Conservation (phyloP, 345 rosid genomes). For the Aegle marmelos region DNA sequence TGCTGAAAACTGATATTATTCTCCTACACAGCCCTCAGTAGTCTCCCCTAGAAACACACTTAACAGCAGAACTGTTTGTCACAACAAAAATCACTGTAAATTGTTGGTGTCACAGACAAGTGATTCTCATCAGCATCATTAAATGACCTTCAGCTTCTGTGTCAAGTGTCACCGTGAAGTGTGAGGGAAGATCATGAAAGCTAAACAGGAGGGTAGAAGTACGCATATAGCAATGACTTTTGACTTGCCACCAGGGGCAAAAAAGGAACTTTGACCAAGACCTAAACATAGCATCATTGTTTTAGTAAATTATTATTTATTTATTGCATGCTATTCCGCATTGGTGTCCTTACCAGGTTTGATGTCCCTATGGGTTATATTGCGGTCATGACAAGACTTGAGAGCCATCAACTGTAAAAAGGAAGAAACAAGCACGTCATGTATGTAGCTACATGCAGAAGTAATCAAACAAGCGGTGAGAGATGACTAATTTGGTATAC, state of each 20-base stretch:
- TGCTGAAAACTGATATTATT: not conserved
- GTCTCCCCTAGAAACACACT: not conserved
- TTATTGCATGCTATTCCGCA: not conserved
- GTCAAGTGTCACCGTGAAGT: not conserved
- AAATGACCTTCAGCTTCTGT: not conserved
- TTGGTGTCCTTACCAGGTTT: slow-evolving; percentile 73
- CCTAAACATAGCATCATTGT: not conserved
- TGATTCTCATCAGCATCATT: not conserved
- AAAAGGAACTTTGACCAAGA: not conserved
- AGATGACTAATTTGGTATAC: not conserved
- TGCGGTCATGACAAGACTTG: slow-evolving; percentile 91
- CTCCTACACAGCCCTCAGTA: not conserved
- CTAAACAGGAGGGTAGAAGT: not conserved
- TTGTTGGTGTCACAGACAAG: not conserved
- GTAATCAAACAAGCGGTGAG: not conserved
- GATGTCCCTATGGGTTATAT: slow-evolving; percentile 92
- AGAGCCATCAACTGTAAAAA: slow-evolving; percentile 68
- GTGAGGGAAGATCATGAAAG: not conserved
- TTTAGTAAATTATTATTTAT: too few species aligned
- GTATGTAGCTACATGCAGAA: not conserved
- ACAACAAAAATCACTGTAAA: not conserved
- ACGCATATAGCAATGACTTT: not conserved
- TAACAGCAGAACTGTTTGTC: not conserved
- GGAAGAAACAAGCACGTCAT: slow-evolving; percentile 4
- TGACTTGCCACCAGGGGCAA: not conserved